Base-by-base conservation (phyloP, 257 asterid genomes). In the Solanum chiquidenum region DNA sequence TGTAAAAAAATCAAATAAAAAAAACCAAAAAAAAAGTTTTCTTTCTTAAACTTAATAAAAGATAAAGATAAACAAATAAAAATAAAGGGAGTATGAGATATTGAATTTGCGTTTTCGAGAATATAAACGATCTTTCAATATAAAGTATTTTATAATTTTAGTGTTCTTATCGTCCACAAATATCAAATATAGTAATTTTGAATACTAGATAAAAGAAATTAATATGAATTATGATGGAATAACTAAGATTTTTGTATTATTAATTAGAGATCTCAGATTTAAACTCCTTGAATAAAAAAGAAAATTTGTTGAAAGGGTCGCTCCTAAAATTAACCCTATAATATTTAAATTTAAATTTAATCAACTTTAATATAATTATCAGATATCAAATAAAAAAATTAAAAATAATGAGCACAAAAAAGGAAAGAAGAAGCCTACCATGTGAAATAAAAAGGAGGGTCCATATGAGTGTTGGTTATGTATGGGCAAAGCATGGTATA, bases 401-500 rank as follows among this genome's bases (percentile, higher is more conserved):
- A 18, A 20, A 23, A 62, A 62, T 23, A 23, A 64, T 21, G 18
- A 74, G 16, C 2, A 9, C 72, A 2, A 74, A 10, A 73, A 20
- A 9, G 46, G 31, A 1, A 0, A 40, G 34, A 27, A 80, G 80
- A 76, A 66, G 77, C 60, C 68, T 84, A 38, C 74, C 92, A 89
- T 92, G 93, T 92, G 93, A 79, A 87, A 79, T 38, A 27, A 83
- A 27, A 85, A 85, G 60, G 10, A 37, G 89, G 92, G 90, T 83
- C 93, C 90, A 91, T 87, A 71, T 89, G 91, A 89, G 76, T 89
- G 88, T 34, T 86, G 88, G 93, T 16, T 80, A 80, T 68, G 91
- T 90, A 88, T 85, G 88, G 90, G 88, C 76, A 84, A 42, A 14
- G 90, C 87, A 88, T 86, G 82, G 83, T 38, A 27, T n/a, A 64